A percentile compares a stretch with the other conserved stretches of the same genome.
Evolutionary conservation across 2,329 filamentous ascomycete species (phyloP).

Genomic region (Fusarium setosum): DNA sequence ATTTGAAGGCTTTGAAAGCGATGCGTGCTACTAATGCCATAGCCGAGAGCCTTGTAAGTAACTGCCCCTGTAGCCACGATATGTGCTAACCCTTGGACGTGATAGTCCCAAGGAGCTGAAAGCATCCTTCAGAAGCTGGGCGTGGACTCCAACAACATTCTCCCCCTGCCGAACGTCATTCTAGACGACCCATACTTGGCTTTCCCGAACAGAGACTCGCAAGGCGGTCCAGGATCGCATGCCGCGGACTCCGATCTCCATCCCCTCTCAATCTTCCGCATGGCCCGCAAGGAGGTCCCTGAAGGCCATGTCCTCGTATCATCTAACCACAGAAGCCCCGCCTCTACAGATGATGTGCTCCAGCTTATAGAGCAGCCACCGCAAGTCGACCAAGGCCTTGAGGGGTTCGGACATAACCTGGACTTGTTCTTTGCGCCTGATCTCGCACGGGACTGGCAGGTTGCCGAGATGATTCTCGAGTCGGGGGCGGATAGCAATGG

Average conservation of each 20-base stretch:
- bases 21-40: constrained; percentile 23
- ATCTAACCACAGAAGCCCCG: not conserved
- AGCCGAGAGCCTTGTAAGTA: constrained; percentile 24
- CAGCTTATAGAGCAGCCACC: not conserved
- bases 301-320: constrained; percentile 10
- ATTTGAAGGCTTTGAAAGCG: constrained; percentile 19
- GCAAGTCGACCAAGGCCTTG: not conserved
- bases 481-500: constrained; percentile 9
- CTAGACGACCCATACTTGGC: constrained; percentile 14
- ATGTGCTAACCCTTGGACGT: not conserved
- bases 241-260: constrained; percentile 21
- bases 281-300: constrained; percentile 18
- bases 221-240: not conserved
- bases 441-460: constrained; percentile 3
- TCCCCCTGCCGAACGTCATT: constrained; percentile 23
- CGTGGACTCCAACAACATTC: constrained; percentile 10
- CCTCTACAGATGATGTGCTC: not conserved
- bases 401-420: constrained; percentile 3
- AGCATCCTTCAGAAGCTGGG: constrained; percentile 25
- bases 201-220: constrained; percentile 4
- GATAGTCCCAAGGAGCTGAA: constrained; percentile 18
- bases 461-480: constrained; percentile 16
- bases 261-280: constrained; percentile 21
- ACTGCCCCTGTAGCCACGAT: fast-evolving
- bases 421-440: constrained; percentile 17